phyloP scores from a whole-genome alignment of 2,329 filamentous ascomycete species.

The Ceratocystis eucalypticola region DNA sequence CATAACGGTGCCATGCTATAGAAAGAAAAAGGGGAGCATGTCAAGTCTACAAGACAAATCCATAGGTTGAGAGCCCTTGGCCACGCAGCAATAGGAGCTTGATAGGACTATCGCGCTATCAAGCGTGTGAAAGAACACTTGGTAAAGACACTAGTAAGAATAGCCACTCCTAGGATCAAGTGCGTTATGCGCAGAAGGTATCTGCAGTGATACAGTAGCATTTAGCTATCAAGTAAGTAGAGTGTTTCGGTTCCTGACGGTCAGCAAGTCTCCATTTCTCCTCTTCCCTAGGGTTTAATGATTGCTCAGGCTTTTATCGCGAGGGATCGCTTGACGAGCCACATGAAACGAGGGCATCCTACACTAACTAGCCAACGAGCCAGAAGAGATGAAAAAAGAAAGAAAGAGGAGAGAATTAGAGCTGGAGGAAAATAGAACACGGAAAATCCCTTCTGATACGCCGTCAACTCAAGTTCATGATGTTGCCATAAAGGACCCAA shows the following conservation, averaged over 20 bases:
- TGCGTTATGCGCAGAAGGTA: neutral
- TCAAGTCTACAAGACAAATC: too few species aligned
- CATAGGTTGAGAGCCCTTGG: too few species aligned
- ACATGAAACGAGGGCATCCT: neutral
- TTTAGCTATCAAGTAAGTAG: neutral
- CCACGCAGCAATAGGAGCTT: too few species aligned
- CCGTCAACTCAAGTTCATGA: neutral
- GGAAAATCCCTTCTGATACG: neutral
- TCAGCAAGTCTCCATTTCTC: neutral
- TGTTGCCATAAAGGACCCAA: neutral
- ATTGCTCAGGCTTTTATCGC: neutral
- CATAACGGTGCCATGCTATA: neutral
- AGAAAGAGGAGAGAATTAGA: neutral
- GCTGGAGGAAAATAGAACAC: neutral
- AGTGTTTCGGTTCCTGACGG: neutral
- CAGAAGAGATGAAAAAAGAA: neutral
- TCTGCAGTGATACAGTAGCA: neutral
- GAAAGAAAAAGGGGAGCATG: neutral
- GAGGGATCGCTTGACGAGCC: slow-evolving; percentile 6
- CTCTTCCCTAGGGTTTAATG: neutral
- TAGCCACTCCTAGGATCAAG: neutral
- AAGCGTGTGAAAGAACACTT: neutral
- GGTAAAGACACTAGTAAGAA: neutral
- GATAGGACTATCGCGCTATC: neutral
- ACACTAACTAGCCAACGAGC: neutral